A percentile compares a stretch with the other conserved stretches of the same genome.
phyloP scores from a whole-genome alignment of 352 stramenopile species.

The Sclerospora graminicola region DNA sequence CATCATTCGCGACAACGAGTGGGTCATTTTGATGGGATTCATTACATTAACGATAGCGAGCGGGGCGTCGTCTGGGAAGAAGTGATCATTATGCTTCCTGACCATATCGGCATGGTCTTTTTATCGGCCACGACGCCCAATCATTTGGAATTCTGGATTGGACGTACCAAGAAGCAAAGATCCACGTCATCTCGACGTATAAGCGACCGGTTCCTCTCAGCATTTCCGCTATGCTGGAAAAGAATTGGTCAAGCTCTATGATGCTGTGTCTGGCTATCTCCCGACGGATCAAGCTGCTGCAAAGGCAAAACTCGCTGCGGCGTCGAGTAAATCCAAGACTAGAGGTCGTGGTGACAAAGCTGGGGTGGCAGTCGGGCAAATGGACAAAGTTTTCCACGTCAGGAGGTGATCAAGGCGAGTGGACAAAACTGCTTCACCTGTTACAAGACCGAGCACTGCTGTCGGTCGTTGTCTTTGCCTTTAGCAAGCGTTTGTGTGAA shows the following conservation, averaged over 20 bases:
- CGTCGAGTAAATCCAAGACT: conserved; percentile 40
- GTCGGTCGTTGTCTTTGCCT: conserved; percentile 92
- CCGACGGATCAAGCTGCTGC: conserved; percentile 42
- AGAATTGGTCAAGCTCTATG: conserved; percentile 85
- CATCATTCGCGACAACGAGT: conserved; percentile 96
- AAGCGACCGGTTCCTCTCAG: conserved; percentile 93
- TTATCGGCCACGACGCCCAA: conserved; percentile 98
- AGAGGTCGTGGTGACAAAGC: conserved; percentile 21
- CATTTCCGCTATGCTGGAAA: conserved; percentile 93
- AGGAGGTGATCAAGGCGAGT: conserved; percentile 69
- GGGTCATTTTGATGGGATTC: conserved; percentile 96
- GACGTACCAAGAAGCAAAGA: conserved; percentile 92
- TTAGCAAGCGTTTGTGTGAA: conserved; percentile 82
- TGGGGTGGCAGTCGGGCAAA: conserved; percentile 37
- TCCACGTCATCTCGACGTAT: conserved; percentile 96
- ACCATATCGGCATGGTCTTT: conserved; percentile 97
- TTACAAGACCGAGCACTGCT: conserved; percentile 89
- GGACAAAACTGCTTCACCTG: conserved; percentile 80
- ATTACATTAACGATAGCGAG: conserved; percentile 98
- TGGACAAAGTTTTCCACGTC: conserved; percentile 37
- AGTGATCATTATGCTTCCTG: conserved; percentile 96
- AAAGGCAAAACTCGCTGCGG: conserved; percentile 52
- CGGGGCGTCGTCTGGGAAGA: conserved; percentile 97
- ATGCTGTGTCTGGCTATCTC: conserved; percentile 42
- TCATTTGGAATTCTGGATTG: conserved; percentile 99